Conservation (phyloP, 805 yeast species). For the Debaryomyces maramus region DNA sequence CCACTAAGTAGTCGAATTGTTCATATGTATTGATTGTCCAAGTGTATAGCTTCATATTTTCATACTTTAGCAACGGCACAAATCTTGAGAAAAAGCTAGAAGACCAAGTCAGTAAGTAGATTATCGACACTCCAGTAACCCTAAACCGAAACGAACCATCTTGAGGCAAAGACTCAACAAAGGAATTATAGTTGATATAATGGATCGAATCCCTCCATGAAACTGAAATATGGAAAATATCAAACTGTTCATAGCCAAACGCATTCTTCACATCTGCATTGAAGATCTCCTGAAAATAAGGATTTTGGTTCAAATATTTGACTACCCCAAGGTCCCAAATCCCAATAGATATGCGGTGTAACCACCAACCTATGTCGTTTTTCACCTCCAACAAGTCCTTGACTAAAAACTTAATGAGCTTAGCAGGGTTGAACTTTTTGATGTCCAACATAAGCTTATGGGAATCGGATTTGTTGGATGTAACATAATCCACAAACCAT, state of each 20-base stretch:
- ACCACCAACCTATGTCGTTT: slow-evolving; percentile 39
- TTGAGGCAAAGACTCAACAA: slow-evolving; percentile 23
- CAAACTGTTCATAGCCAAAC: slow-evolving; percentile 27
- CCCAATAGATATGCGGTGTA: slow-evolving; percentile 37
- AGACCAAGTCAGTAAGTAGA: slow-evolving; percentile 41
- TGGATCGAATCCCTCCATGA: slow-evolving; percentile 33
- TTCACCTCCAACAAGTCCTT: slow-evolving; percentile 28
- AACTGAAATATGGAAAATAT: slow-evolving; percentile 36
- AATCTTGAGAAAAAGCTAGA: slow-evolving; percentile 32
- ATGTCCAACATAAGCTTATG: slow-evolving; percentile 40
- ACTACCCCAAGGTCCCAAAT: slow-evolving; percentile 41
- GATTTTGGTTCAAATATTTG: slow-evolving; percentile 41
- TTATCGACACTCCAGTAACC: slow-evolving; percentile 36
- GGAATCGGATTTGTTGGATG: slow-evolving; percentile 10
- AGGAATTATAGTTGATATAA: slow-evolving; percentile 37
- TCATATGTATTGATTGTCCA: slow-evolving; percentile 41
- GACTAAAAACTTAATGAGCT: slow-evolving; percentile 27
- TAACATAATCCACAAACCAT: slow-evolving; percentile 29
- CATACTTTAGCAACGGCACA: slow-evolving; percentile 34
- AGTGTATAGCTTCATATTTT: slow-evolving; percentile 32
- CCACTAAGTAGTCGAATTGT: slow-evolving; percentile 35
- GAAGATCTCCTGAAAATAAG: slow-evolving; percentile 29
- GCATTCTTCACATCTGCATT: slow-evolving; percentile 9
- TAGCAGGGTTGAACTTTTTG: slow-evolving; percentile 39
- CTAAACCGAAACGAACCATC: slow-evolving; percentile 22